Percentiles rank a stretch among this genome's conserved stretches.
Evolutionary conservation across 441 rosid species (phyloP).

Genomic region (Omphalea diandra): DNA sequence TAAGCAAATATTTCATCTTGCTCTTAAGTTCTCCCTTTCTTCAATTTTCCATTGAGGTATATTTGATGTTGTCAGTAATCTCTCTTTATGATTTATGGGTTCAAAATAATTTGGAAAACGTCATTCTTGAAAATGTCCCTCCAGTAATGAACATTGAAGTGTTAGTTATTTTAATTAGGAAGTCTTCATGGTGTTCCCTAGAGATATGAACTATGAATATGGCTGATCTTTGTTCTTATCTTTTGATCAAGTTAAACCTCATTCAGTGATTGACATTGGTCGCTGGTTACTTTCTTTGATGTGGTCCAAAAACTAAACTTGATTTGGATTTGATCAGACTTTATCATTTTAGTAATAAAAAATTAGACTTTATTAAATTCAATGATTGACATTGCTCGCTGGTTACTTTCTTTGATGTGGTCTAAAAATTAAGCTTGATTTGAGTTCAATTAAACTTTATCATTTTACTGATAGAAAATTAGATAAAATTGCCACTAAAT

Average conservation of each 20-base stretch:
- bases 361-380: no score
- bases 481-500: background rate
- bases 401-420: background rate
- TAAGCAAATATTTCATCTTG: background rate
- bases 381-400: no score
- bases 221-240: no score
- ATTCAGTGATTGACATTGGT: no score
- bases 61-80: background rate
- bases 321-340: background rate
- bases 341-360: background rate
- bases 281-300: background rate
- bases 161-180: background rate
- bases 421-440: background rate
- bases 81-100: background rate
- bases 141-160: background rate
- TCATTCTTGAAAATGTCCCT: background rate
- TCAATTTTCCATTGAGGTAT: background rate
- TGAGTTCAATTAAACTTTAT: background rate
- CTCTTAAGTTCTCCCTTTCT: background rate
- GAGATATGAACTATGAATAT: no score
- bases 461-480: background rate
- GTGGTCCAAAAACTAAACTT: background rate
- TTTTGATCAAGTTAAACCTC: no score
- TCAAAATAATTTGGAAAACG: background rate
- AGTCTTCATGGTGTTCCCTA: background rate